Conservation (phyloP, 2,329 filamentous ascomycete species). For the Fonsecaea erecta region DNA sequence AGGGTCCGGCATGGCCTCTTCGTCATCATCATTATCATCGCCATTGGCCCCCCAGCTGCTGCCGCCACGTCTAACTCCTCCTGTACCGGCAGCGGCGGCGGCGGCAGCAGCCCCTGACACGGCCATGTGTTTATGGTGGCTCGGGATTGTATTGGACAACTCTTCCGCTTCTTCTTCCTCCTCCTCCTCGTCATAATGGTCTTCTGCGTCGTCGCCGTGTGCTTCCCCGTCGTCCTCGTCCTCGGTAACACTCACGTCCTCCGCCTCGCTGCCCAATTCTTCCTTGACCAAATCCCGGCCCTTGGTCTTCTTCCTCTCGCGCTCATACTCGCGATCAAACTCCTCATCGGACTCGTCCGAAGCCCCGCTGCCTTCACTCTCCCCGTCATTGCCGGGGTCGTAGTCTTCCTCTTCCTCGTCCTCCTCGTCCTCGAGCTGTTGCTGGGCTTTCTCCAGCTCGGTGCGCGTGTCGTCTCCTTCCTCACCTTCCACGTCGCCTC, state of each 20-base stretch:
- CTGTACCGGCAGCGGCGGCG: no score
- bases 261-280: constrained; percentile 52
- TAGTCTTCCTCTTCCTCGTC: constrained; percentile 58
- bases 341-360: constrained; percentile 48
- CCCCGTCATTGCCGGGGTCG: constrained; percentile 55
- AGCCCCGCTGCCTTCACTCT: constrained; percentile 54
- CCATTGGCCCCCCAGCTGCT: no score
- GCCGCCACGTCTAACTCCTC: no score
- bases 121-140: not conserved
- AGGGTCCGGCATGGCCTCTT: constrained; percentile 27
- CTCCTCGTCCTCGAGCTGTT: constrained; percentile 50
- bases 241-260: constrained; percentile 43
- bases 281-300: constrained; percentile 46
- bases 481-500: constrained; percentile 38
- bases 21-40: no score
- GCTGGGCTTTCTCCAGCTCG: constrained; percentile 62
- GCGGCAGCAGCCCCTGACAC: not conserved
- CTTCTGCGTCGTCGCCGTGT: no score
- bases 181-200: no score
- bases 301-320: constrained; percentile 40
- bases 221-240: constrained; percentile 34
- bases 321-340: constrained; percentile 21
- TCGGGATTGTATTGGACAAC: no score
- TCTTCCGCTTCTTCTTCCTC: constrained; percentile 20
- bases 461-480: constrained; percentile 59